Base-by-base conservation (phyloP, 345 rosid species). In the Excoecaria cochinchinensis region DNA sequence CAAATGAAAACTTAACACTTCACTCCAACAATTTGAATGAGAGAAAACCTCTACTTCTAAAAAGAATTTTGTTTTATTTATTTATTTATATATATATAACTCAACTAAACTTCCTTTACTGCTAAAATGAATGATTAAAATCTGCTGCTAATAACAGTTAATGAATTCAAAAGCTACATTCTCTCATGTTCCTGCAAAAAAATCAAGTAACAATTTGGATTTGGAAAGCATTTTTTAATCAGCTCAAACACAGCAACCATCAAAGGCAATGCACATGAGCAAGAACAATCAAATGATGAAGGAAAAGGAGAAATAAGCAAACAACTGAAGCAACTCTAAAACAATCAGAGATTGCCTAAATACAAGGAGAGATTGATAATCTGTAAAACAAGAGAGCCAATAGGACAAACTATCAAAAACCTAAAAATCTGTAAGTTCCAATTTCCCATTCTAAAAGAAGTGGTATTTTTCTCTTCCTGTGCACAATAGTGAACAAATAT, bases 301-400 rank as follows among this genome's bases (percentile, higher is more conserved):
- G 19, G 50, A 38, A 55, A 70, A 39, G 25, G 7, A 38, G 6
- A 70, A 70, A 70, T 70, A 38, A 70, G 51, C 74, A 47, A 55
- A 40, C 21, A 36, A 22, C 6, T 47, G 4, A 47, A 47, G 56
- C 8, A 48, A 7, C 31, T 36, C 47, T 53, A 5, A 69, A 52
- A 38, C 12, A 69, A 25, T 22, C 39, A 69, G 58, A 31, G 15
- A 38, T 31, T 31, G 58, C 31, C 44, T 31, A 55, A 40, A 53
- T 22, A 70, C 62, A 36, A 2, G 38, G 25, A 55, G 55, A 57
- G 21, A 17, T 64, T 36, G 48, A 70, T 11, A n/a, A 17, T 52
- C 16, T 8, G 40, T 44, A 55, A 40, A 68, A 25, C 8, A 51
- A 50, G 21, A 68, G 58, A 22, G 72, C 44, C 59, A 69, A 31